phyloP scores from a whole-genome alignment of 2,329 filamentous ascomycete species.

The Colletotrichum lupini region DNA sequence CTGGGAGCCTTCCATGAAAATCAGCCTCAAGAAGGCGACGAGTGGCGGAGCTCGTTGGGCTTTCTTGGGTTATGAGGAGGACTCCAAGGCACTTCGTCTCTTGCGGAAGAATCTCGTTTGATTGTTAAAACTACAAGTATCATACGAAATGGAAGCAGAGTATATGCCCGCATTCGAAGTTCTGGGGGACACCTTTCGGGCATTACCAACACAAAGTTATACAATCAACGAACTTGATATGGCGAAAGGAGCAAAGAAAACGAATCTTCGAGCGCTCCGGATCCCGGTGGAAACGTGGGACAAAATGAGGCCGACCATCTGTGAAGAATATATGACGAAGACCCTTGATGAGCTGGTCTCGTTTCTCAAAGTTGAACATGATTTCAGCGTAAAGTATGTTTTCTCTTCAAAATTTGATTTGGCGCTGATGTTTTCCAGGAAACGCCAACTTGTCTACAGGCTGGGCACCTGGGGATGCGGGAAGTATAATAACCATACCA shows the following conservation, averaged over 20 bases:
- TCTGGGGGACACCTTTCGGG: neutral
- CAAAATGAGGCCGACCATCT: neutral
- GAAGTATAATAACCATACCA: conserved; percentile 40
- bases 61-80: neutral
- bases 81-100: neutral
- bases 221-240: neutral
- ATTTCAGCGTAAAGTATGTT: neutral
- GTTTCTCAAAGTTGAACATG: neutral
- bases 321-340: neutral
- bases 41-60: neutral
- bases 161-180: no score
- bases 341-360: neutral
- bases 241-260: neutral
- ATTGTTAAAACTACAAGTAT: neutral
- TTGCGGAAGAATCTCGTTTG: neutral
- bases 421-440: conserved; percentile 35
- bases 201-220: neutral
- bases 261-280: neutral
- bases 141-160: no score
- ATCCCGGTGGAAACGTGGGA: neutral
- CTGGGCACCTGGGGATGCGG: conserved; percentile 41
- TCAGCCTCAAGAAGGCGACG: conserved; percentile 10
- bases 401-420: neutral
- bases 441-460: conserved; percentile 45
- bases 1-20: neutral